Evolutionary conservation across 139 green algal genomes (phyloP).

Genomic region (Limnomonas spitsbergensis): DNA sequence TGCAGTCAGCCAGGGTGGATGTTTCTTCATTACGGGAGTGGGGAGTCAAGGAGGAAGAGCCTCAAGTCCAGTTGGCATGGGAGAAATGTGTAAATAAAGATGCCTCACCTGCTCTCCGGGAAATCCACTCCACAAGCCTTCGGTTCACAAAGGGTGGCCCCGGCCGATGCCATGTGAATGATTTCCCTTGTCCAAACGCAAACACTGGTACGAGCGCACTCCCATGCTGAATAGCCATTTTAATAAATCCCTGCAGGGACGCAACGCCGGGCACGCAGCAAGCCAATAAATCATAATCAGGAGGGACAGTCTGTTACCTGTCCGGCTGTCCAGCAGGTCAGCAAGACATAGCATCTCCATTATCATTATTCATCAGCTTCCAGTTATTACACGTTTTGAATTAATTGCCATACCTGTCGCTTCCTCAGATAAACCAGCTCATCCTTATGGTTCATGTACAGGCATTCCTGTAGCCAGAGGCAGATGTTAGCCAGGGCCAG

Average conservation of each 20-base stretch:
- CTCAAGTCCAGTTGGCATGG: no score
- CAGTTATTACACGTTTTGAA: no score
- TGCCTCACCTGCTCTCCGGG: constrained; percentile 11
- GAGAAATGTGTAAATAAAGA: no score
- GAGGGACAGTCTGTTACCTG: no score
- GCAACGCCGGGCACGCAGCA: no score
- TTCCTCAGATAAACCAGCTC: constrained; percentile 68
- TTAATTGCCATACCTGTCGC: constrained; percentile 3
- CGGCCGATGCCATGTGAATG: constrained; percentile 58
- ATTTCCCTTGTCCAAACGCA: constrained; percentile 79
- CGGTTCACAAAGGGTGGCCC: constrained; percentile 44
- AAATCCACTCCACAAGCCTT: constrained; percentile 9
- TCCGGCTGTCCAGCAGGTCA: no score
- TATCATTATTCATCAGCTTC: no score
- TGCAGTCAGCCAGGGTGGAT: neutral
- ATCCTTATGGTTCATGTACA: constrained; percentile 61
- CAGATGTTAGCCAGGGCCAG: neutral
- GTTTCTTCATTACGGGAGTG: no score
- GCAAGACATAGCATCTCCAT: no score
- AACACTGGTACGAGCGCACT: constrained; percentile 68
- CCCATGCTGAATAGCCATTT: constrained; percentile 25
- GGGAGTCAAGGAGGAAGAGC: no score
- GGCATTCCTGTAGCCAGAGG: constrained; percentile 59
- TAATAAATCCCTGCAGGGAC: constrained; percentile 18
- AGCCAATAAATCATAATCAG: no score